A percentile compares a stretch with the other conserved stretches of the same genome.
Conservation (phyloP, 306 rosid genomes). For the Boehmeria nivea region DNA sequence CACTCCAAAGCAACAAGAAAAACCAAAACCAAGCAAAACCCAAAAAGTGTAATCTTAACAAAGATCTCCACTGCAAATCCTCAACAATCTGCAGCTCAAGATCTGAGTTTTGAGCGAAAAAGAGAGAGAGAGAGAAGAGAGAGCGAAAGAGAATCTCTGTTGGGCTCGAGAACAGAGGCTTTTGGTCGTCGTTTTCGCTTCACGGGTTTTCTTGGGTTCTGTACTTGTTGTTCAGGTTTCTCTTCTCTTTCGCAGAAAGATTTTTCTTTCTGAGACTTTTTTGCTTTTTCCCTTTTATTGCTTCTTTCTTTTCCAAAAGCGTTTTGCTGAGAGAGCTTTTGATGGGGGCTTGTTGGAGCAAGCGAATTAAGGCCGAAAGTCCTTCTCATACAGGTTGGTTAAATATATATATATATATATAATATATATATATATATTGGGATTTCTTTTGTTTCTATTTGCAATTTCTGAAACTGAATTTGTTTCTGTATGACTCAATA, state of each 20-base stretch:
- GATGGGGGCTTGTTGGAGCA: conserved; percentile 98
- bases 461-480: too few relatives aligned
- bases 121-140: too few relatives aligned
- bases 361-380: conserved; percentile 59
- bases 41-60: too few relatives aligned
- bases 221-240: neutral
- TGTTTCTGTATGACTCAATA: too few relatives aligned
- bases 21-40: too few relatives aligned
- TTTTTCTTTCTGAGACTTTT: neutral
- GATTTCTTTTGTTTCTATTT: too few relatives aligned
- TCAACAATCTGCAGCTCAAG: neutral
- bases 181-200: too few relatives aligned
- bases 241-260: neutral
- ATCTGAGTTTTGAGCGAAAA: neutral
- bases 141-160: too few relatives aligned
- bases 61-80: neutral
- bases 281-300: neutral
- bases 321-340: conserved; percentile 27
- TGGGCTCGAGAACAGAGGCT: neutral
- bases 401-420: too few relatives aligned
- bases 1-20: neutral
- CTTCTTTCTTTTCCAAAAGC: too few relatives aligned
- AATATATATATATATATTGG: too few relatives aligned
- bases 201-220: neutral
- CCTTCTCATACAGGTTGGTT: conserved; percentile 55